Evolutionary conservation across 1,139 yeast species (phyloP).

Genomic region (Kazachstania sp.): DNA sequence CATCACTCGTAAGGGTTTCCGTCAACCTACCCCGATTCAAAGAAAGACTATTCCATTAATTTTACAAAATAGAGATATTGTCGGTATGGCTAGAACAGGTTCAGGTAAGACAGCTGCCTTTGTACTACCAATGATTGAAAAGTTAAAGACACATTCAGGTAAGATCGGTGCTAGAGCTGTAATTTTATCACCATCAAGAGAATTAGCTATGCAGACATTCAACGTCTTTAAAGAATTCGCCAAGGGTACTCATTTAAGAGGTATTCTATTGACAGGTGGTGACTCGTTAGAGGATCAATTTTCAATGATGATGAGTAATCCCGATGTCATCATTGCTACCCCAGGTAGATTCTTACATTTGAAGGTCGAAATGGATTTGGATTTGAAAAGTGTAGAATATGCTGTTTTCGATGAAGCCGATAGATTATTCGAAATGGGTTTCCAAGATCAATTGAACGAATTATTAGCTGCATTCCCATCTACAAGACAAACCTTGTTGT

Average conservation of each 20-base stretch:
- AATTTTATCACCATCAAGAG: constrained; percentile 82
- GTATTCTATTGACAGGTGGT: constrained; percentile 86
- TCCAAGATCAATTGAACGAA: constrained; percentile 89
- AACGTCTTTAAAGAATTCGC: constrained; percentile 85
- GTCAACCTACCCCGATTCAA: constrained; percentile 96
- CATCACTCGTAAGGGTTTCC: constrained; percentile 77
- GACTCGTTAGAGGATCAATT: constrained; percentile 96
- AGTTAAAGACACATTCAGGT: constrained; percentile 71
- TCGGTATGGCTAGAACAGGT: constrained; percentile 99
- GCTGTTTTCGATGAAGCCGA: constrained; percentile 98
- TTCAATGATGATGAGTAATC: constrained; percentile 83
- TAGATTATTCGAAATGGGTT: constrained; percentile 93
- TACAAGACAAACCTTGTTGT: constrained; percentile 75
- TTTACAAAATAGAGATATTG: constrained; percentile 83
- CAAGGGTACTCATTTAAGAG: constrained; percentile 72
- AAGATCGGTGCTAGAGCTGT: constrained; percentile 86
- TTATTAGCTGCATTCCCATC: constrained; percentile 76
- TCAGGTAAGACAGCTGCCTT: constrained; percentile 99
- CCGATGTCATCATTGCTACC: constrained; percentile 92
- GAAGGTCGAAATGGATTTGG: constrained; percentile 89
- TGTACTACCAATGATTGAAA: constrained; percentile 85
- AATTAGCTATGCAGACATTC: constrained; percentile 80
- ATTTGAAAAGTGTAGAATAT: constrained; percentile 73
- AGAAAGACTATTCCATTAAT: constrained; percentile 88
- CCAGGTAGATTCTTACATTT: constrained; percentile 96